phyloP scores from a whole-genome alignment of 306 rosid genomes.

The Vigna reflexopilosa region DNA sequence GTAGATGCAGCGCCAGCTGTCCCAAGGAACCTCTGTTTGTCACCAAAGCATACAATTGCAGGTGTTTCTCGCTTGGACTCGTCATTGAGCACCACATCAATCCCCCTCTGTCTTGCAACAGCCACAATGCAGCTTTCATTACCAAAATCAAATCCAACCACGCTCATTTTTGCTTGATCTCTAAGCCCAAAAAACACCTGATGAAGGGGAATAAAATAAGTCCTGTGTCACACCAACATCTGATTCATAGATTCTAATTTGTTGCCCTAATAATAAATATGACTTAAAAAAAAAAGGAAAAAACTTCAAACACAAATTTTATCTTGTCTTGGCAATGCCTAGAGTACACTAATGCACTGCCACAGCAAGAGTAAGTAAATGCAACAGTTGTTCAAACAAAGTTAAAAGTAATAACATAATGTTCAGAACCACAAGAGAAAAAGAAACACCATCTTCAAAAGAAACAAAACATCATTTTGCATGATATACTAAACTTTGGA shows the following conservation, averaged over 20 bases:
- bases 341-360: neutral
- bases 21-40: constrained; percentile 91
- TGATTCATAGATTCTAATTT: neutral
- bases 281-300: neutral
- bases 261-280: neutral
- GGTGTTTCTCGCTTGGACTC: constrained; percentile 98
- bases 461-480: neutral
- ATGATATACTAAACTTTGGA: neutral
- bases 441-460: too few relatives aligned
- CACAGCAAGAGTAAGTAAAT: neutral
- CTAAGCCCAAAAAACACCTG: constrained; percentile 18
- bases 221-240: neutral
- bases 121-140: constrained; percentile 97
- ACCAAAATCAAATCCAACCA: constrained; percentile 97
- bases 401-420: neutral
- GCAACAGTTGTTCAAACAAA: constrained; percentile 11
- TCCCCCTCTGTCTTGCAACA: constrained; percentile 94
- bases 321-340: neutral
- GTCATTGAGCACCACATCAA: constrained; percentile 94
- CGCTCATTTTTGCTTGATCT: constrained; percentile 75
- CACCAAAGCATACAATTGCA: constrained; percentile 93
- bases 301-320: neutral
- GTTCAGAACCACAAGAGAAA: neutral
- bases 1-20: constrained; percentile 95
- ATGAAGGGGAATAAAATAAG: neutral